Evolutionary conservation across 1,284 basidiomycete genomes (phyloP), one percentile per base, ranked within the genome.

Genomic region (Rhodotorula sp.): DNA sequence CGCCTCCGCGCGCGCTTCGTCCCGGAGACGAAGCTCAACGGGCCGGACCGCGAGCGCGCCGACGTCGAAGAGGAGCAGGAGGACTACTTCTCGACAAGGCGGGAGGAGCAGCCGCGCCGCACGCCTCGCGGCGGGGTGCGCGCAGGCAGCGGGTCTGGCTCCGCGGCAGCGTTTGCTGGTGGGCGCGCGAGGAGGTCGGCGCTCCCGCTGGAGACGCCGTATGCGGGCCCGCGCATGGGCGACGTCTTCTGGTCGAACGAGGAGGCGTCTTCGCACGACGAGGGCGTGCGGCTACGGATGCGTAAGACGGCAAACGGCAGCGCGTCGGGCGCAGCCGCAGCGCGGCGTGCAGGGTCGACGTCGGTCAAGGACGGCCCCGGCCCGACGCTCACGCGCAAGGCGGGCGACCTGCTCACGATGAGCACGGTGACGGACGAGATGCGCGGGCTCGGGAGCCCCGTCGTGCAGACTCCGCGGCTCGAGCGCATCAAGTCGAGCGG

Each of bases 1-100:
- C 87, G 90, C 69, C 86, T 99, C 7, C 88, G 95, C 42, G 91
- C 94, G 68, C 88, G 92, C 41, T 98, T 88, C 73, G 65, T 72
- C 3, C 74, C 74, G 25, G 71, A 66, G 67, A 68, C 68, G 21
- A 67, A 59, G 54, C 58, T 65, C 27, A 50, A 66, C 55, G 66
- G 66, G 5, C 61, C 66, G 41, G 48, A 17, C 7, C 17, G 4
- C 21, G 64, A 65, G 16, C 49, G 49, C 17, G 64, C 57, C 5
- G 67, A 71, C 23, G 78, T 34, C 7, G 74, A 69, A 16, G 76
- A 71, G 27, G 72, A 75, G 25, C 62, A 68, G 61, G 71, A 70
- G 3, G 83, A 84, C 71, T 82, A 82, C 73, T 83, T 83, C 41
- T 67, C 66, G 17, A 10, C 27, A 16, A 34, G 50, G n/a, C 62